Base-by-base conservation (phyloP, 345 rosid species). In the Lagerstroemia speciosa region DNA sequence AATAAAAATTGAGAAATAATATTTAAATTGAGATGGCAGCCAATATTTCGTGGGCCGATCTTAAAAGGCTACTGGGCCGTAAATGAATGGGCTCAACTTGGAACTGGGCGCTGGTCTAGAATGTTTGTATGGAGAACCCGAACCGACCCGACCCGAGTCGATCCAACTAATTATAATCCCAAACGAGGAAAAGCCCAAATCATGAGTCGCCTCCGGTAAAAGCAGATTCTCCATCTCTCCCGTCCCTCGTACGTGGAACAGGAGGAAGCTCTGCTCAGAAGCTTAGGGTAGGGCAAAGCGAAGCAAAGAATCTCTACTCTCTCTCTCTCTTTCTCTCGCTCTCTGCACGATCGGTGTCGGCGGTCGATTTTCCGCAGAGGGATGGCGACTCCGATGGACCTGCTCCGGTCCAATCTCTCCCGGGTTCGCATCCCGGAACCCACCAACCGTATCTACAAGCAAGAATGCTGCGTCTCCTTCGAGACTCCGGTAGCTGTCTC, bases 341-440 rank as follows among this genome's bases (percentile, higher is more conserved):
- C 17, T 2, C 52, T 58, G 32, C 37, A 5, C 7, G 26, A 29
- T 6, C 30, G 60, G 60, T n/a, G 60, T 32, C 40, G 30, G 34
- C 36, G 15, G 50, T 53, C 30, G 31, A 36, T 40, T 24, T 45
- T 10, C 36, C 32, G 7, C 29, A 19, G 14, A 71, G 69, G 69
- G 69, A 77, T n/a, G 62, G 52, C 75, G 62, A 66, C 66, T 77
- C 83, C 83, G 41, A 90, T 92, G 94, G 98, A 95, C 62, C 74
- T 87, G 71, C 94, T 95, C 80, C 98, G 99, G 82, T 90, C 96
- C 65, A 84, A 85, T 74, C 89, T 95, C 67, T 86, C 92, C 67
- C 91, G 99, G 71, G 99, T 95, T 71, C 98, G 97, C 89, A 90
- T 95, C 78, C 98, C 98, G 8, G 99, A 95, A 75, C 99, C 98